Evolutionary conservation across 257 asterid species (phyloP), one percentile per base, ranked within the genome.

Genomic region (Fraxinus pennsylvanica): DNA sequence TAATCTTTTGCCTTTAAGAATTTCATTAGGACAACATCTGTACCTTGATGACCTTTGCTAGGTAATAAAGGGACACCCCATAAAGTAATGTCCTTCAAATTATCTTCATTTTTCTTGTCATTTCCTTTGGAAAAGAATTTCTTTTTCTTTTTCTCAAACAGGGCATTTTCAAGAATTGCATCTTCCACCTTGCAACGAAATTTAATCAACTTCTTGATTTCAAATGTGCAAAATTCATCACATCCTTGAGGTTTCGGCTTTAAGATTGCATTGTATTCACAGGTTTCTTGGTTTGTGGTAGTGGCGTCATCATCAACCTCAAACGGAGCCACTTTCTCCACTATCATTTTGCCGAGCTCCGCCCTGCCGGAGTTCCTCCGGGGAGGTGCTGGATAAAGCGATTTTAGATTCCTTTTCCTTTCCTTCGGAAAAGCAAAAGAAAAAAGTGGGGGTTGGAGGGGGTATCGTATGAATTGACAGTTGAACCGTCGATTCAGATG

Each of bases 1-100:
- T 85, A 91, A 71, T 81, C 81, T 35, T 85, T 88, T 13, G 92
- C 93, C 74, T 83, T 87, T 82, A 94, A 81, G 81, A 94, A 92
- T 77, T 92, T 94, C 81, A 74, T 70, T 5, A 94, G 89, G 76
- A 92, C 77, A 19, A 71, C 72, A 73, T 94, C 89, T 8, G 91
- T 86, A 12, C 86, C 91, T 5, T 74, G 81, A 43, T 89, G 87
- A n/a, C 87, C 89, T 10, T 69, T 77, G 22, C 89, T 82, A 0
- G 93, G 92, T 69, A 94, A 81, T 9, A 94, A 74, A 47, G 97
- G 96, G 63, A 91, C 86, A 1, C 97, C 97, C 98, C 98, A 94
- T 52, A 94, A 68, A 0, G 72, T 82, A 80, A 87, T 59, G 14
- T 79, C 87, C 61, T 70, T 38, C 78, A 72, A 27, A 76, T 82